A percentile compares a stretch with the other conserved stretches of the same genome.
Evolutionary conservation across 495 filamentous ascomycete species (phyloP).

Genomic region (Xylaria castorea): DNA sequence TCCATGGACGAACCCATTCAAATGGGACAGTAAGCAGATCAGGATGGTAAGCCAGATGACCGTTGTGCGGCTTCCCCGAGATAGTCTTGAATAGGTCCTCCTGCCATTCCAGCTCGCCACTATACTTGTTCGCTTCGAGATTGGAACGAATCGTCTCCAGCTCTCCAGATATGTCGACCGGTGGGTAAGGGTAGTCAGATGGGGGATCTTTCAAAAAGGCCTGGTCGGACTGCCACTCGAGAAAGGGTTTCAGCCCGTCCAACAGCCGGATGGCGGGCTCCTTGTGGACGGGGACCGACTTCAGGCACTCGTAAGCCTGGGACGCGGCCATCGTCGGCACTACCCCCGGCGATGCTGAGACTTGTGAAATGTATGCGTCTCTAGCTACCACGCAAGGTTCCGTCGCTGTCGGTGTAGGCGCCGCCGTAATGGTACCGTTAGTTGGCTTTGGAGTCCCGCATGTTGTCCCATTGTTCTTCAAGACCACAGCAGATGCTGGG

Average conservation of each 20-base stretch:
- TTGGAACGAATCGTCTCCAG: slow-evolving; percentile 41
- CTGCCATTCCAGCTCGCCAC: slow-evolving; percentile 44
- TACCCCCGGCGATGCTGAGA: background rate
- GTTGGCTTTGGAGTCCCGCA: slow-evolving; percentile 11
- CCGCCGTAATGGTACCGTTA: slow-evolving; percentile 8
- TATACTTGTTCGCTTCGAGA: slow-evolving; percentile 41
- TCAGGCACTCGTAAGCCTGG: slow-evolving; percentile 46
- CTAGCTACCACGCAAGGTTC: slow-evolving; percentile 21
- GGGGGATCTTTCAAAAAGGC: slow-evolving; percentile 47
- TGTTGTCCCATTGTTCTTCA: slow-evolving; percentile 8
- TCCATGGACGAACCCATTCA: slow-evolving; percentile 32
- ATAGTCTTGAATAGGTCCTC: slow-evolving; percentile 36
- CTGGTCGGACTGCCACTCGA: slow-evolving; percentile 46
- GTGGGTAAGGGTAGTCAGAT: slow-evolving; percentile 43
- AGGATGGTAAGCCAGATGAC: slow-evolving; percentile 45
- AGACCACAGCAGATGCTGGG: slow-evolving; percentile 11
- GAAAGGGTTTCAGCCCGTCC: slow-evolving; percentile 43
- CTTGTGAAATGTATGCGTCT: slow-evolving; percentile 16
- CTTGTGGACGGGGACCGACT: slow-evolving; percentile 44
- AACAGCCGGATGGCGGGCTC: slow-evolving; percentile 41
- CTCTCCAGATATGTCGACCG: slow-evolving; percentile 44
- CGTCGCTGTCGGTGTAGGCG: slow-evolving; percentile 16
- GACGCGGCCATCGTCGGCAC: slow-evolving; percentile 42
- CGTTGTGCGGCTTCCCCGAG: slow-evolving; percentile 44
- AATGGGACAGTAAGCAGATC: slow-evolving; percentile 43